Base-by-base conservation (phyloP, 140 eudicot genomes). In the Stevia rebaudiana region DNA sequence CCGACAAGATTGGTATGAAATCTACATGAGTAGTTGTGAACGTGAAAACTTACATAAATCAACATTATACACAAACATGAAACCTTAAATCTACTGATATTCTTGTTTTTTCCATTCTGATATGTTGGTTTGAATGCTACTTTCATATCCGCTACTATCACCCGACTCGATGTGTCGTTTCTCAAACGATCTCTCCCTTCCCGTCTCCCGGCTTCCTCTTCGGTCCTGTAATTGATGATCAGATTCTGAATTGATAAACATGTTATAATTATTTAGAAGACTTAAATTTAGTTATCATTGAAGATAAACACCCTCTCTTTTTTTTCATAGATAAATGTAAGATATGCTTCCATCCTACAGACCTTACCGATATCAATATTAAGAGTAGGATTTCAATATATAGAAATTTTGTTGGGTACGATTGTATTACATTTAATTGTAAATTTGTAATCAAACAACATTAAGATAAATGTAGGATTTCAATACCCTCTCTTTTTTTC, bases 81-180 rank as follows among this genome's bases (percentile, higher is more conserved):
- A 52, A 52, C 69, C 44, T 39, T 33, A 5, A 40, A 62, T 28
- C 63, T 74, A 59, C 33, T 37, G 19, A 4, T 21, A 44, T 70
- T 86, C 87, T 76, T 70, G 86, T 54, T 68, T 90, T 68, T 71
- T 79, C 73, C 66, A 75, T 60, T 69, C 68, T 41, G 78, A 74
- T 67, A 63, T 76, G 65, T 69, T 84, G 12, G 87, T 78, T 70
- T 76, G 87, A 43, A 74, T 77, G 71, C 90, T 82, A 73, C 97
- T 90, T 69, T 90, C 97, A 19, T 84, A 86, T 22, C 95, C 95
- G 22, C 95, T 87, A 62, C 95, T 90, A 50, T 90, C 97, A 13
- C 97, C 95, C 25, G 95, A 79, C 80, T 90, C 97, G 0, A 61
- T 58, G 1, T 74, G 47, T 44, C 76, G 79, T 66, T 76, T 86